Base-by-base conservation (phyloP, 257 asterid genomes). In the Nicotiana sylvestris region DNA sequence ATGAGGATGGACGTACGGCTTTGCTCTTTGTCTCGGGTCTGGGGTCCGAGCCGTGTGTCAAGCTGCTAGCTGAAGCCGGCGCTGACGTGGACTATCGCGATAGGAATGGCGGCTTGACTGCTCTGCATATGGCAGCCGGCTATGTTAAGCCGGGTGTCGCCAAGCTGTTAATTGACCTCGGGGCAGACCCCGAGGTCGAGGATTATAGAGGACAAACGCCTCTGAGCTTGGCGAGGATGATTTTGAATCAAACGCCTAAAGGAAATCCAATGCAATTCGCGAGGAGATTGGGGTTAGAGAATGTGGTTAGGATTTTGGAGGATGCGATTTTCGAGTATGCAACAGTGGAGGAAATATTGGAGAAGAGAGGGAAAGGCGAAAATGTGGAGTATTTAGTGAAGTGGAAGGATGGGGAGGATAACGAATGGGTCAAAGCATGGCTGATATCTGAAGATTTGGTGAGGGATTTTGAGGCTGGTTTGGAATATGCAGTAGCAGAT, bases 401-500 rank as follows among this genome's bases (percentile, higher is more conserved):
- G 83, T 96, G 99, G 99, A 94, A 85, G 66, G 99, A 94, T 81
- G 97, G 97, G 9, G 95, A 81, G 76, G 93, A 85, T 37, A 96
- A 94, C 46, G 98, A 96, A 87, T 96, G 99, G 99, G 96, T 94
- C 46, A 94, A 92, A 82, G 89, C 83, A 15, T 83, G 82, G 2
- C 77, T 82, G 0, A 86, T 96, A 78, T 95, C 92, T 57, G 97
- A 90, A 82, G 99, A 96, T 84, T 81, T 96, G 88, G 92, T 90
- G 43, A 82, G 30, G 62, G 99, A 96, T 87, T 96, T 88, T 46
- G 99, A 96, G 85, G 93, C 92, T 9, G 99, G 98, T 82, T 32
- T 96, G 81, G 99, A 96, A 76, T 96, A 96, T 43, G 99, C 98
- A 25, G 94, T 90, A 85, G 99, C 97, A 4, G 97, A 96, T 87